These are phyloP conservation scores for Verruconis gallopava DNA, from an alignment of 2,329 filamentous ascomycete species.

Conservation along the genomic window DNA sequence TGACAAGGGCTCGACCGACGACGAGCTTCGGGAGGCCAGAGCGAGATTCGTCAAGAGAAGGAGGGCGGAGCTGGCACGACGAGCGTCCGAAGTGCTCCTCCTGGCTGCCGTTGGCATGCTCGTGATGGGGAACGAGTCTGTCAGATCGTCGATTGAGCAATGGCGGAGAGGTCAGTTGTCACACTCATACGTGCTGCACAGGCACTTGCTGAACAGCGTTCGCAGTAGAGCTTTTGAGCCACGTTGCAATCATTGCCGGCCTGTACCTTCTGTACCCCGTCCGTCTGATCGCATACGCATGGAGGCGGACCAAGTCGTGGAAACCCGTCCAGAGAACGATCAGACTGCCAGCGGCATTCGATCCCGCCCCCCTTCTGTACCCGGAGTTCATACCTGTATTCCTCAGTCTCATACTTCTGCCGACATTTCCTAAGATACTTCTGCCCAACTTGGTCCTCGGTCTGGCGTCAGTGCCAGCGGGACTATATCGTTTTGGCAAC, in stretches of 20 bases:
- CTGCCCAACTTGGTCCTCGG: constrained; percentile 73
- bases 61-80: constrained; percentile 74
- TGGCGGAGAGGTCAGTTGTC: constrained; percentile 28
- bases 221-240: constrained; percentile 28
- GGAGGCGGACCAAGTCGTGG: constrained; percentile 4
- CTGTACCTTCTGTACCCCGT: constrained; percentile 26
- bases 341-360: constrained; percentile 63
- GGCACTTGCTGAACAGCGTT: constrained; percentile 2
- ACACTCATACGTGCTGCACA: neutral
- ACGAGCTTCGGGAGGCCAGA: constrained; percentile 29
- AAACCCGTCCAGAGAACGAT: constrained; percentile 17
- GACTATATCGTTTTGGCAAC: constrained; percentile 51
- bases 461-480: constrained; percentile 61
- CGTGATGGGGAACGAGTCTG: constrained; percentile 27
- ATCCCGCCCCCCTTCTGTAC: constrained; percentile 84
- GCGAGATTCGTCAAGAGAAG: constrained; percentile 72
- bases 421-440: constrained; percentile 46
- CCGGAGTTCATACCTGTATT: constrained; percentile 64
- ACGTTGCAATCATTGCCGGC: constrained; percentile 21
- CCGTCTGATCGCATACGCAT: constrained; percentile 18
- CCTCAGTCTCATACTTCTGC: constrained; percentile 61
- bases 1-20: constrained; percentile 18
- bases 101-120: constrained; percentile 39
- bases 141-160: constrained; percentile 17
- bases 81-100: constrained; percentile 41